Evolutionary conservation across 345 rosid genomes (phyloP).

Genomic region (Linum usitatissimum): DNA sequence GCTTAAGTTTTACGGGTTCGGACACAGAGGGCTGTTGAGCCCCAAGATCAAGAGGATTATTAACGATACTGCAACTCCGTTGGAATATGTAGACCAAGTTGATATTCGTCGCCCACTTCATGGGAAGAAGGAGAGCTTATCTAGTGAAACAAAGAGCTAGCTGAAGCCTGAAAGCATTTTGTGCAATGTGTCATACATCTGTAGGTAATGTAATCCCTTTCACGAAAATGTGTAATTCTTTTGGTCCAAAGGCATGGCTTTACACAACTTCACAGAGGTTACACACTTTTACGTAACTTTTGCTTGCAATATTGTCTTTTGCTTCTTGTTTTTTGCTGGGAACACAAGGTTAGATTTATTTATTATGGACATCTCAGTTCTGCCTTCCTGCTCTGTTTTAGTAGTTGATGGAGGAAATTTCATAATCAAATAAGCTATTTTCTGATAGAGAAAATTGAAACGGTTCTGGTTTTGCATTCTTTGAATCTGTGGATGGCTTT

Average conservation of each 20-base stretch:
- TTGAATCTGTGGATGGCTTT: not conserved
- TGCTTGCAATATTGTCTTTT: not conserved
- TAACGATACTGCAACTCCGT: constrained; percentile 63
- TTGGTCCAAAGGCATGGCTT: not conserved
- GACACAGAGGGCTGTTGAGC: constrained; percentile 83
- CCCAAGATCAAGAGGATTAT: constrained; percentile 87
- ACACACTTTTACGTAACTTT: not conserved
- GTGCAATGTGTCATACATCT: not conserved
- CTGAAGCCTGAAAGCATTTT: not conserved
- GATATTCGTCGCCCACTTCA: constrained; percentile 48
- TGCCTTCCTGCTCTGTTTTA: not conserved
- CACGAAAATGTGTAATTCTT: not conserved
- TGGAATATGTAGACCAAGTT: constrained; percentile 61
- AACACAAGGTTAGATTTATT: not conserved
- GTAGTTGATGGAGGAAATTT: not conserved
- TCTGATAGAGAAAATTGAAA: not conserved
- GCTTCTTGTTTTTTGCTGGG: not conserved
- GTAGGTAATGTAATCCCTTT: not conserved
- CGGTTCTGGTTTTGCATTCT: not conserved
- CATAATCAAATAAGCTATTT: not conserved
- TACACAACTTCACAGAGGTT: not conserved
- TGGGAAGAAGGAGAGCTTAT: constrained; percentile 7
- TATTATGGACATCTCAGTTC: not conserved
- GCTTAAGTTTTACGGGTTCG: constrained; percentile 72
- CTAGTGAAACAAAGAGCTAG: constrained; percentile 28